These are phyloP conservation scores for Rhizopus arrhizus DNA, from an alignment of 371 early-diverging fungal species.

Conservation along the genomic window DNA sequence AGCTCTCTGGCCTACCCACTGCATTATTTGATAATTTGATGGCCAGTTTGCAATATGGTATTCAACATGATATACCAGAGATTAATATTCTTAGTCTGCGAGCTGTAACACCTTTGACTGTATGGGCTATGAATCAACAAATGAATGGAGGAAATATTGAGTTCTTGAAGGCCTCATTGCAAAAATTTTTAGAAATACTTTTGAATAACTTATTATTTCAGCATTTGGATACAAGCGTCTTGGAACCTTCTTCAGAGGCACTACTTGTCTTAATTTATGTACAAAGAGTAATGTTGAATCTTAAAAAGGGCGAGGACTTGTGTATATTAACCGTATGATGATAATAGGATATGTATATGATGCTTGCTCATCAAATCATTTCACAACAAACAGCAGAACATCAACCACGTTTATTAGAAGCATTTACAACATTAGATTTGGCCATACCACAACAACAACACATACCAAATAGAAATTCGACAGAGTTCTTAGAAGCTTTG, in stretches of 20 bases:
- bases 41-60: slow-evolving; percentile 69
- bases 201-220: slow-evolving; percentile 62
- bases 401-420: slow-evolving; percentile 50
- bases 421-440: slow-evolving; percentile 51
- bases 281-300: slow-evolving; percentile 45
- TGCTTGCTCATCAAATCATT: slow-evolving; percentile 54
- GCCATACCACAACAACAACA: slow-evolving; percentile 37
- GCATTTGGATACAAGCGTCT: slow-evolving; percentile 59
- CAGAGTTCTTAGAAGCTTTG: slow-evolving; percentile 53
- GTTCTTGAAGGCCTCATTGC: slow-evolving; percentile 51
- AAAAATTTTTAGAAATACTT: slow-evolving; percentile 54
- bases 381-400: slow-evolving; percentile 52
- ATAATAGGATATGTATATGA: slow-evolving; percentile 35
- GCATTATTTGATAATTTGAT: slow-evolving; percentile 62
- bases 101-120: slow-evolving; percentile 62
- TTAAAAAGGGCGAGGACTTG: not conserved
- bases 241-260: slow-evolving; percentile 66
- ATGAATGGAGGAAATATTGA: slow-evolving; percentile 25
- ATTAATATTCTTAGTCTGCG: slow-evolving; percentile 65
- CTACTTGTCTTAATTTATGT: slow-evolving; percentile 59
- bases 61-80: slow-evolving; percentile 61
- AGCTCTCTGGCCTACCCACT: slow-evolving; percentile 57
- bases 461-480: slow-evolving; percentile 25
- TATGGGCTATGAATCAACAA: slow-evolving; percentile 53
- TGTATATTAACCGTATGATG: not conserved